These are phyloP conservation scores for Prunus mira DNA, from an alignment of 306 rosid species.

Conservation along the genomic window DNA sequence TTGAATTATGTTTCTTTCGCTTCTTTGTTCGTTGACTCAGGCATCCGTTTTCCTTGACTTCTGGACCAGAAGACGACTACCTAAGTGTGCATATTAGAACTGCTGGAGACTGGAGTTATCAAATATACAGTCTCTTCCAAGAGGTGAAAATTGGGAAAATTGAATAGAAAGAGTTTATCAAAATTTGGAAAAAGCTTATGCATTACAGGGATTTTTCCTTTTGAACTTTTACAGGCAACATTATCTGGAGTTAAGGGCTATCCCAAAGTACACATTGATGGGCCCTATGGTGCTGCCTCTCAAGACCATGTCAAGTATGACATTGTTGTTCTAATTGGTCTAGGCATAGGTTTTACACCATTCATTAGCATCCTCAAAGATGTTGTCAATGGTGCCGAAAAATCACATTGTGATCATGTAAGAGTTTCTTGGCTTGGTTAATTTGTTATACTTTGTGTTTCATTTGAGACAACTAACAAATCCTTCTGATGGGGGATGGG, in stretches of 20 bases:
- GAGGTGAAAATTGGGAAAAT: slow-evolving; percentile 39
- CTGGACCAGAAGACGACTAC: slow-evolving; percentile 77
- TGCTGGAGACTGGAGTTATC: slow-evolving; percentile 85
- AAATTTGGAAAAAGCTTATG: neutral
- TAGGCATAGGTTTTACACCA: slow-evolving; percentile 92
- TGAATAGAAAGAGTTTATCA: neutral
- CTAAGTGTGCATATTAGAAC: slow-evolving; percentile 84
- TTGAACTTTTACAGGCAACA: slow-evolving; percentile 40
- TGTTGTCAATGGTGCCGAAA: slow-evolving; percentile 35
- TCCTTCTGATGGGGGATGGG: neutral
- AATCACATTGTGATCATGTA: slow-evolving; percentile 34
- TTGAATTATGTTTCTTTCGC: slow-evolving; percentile 17
- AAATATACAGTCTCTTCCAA: slow-evolving; percentile 66
- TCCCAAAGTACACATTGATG: slow-evolving; percentile 79
- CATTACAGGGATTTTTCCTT: neutral
- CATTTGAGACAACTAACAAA: neutral
- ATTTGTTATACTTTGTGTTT: neutral
- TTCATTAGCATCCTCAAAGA: slow-evolving; percentile 91
- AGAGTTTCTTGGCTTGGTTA: slow-evolving; percentile 9
- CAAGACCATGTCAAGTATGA: slow-evolving; percentile 89
- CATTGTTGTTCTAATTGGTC: slow-evolving; percentile 65
- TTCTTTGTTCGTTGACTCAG: slow-evolving; percentile 42
- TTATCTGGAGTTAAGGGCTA: slow-evolving; percentile 35
- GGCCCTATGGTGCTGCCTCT: slow-evolving; percentile 85
- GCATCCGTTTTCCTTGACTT: slow-evolving; percentile 95